Evolutionary conservation across 768 basidiomycete species (phyloP).

Genomic region (Tylopilus rubrobrunneus): DNA sequence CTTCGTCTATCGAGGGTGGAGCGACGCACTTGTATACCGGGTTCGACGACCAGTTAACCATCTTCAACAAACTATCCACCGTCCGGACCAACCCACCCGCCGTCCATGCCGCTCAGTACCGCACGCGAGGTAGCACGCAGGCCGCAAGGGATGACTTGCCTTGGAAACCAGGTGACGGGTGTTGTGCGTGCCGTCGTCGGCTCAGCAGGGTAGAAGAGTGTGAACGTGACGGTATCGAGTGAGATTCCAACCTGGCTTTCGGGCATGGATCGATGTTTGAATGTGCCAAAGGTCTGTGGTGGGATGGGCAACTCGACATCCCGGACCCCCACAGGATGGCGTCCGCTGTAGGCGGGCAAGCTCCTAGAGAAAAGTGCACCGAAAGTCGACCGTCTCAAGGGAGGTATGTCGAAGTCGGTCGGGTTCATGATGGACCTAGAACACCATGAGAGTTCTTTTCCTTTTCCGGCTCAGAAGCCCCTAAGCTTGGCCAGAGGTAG

Average conservation of each 20-base stretch:
- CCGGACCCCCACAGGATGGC: constrained; percentile 29
- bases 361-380: constrained; percentile 24
- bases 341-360: constrained; percentile 29
- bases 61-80: constrained; percentile 29
- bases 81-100: constrained; percentile 27
- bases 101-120: background rate
- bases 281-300: constrained; percentile 23
- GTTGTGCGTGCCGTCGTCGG: background rate
- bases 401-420: background rate
- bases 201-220: constrained; percentile 32
- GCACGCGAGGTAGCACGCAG: no score
- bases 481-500: no score
- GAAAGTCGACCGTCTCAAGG: constrained; percentile 3
- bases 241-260: constrained; percentile 23
- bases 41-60: constrained; percentile 31
- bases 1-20: background rate
- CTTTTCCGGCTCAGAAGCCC: background rate
- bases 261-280: constrained; percentile 23
- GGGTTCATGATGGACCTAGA: no score
- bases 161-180: constrained; percentile 27
- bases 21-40: constrained; percentile 22
- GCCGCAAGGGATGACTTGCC: constrained; percentile 1
- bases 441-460: background rate
- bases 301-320: constrained; percentile 31
- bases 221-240: constrained; percentile 30